Evolutionary conservation across 1,284 basidiomycete genomes (phyloP).

Genomic region (Austropuccinia psidii): DNA sequence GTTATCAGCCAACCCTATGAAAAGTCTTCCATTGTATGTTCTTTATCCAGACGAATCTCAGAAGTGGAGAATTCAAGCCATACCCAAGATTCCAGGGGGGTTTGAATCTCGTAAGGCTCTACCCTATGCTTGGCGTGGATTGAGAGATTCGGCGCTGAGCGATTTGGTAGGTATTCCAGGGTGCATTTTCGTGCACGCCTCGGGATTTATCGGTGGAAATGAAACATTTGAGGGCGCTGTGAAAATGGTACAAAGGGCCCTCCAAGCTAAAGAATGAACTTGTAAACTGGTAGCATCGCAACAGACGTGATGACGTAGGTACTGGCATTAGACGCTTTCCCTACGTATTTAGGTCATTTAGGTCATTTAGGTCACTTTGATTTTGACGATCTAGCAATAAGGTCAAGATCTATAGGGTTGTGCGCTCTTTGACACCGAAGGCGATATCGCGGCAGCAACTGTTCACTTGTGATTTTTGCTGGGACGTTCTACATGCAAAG

Average conservation of each 20-base stretch:
- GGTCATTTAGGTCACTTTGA: too few relatives aligned
- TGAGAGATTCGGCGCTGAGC: conserved; percentile 74
- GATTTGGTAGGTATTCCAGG: conserved; percentile 65
- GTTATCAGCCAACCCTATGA: conserved; percentile 44
- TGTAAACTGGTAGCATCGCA: conserved; percentile 40
- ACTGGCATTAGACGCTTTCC: too few relatives aligned
- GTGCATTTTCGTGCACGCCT: conserved; percentile 86
- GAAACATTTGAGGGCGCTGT: conserved; percentile 80
- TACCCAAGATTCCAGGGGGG: conserved; percentile 70
- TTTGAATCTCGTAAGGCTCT: conserved; percentile 86
- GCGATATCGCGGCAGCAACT: too few relatives aligned
- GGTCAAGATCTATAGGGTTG: too few relatives aligned
- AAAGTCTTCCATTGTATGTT: conserved; percentile 78
- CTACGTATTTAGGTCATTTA: too few relatives aligned
- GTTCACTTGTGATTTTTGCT: too few relatives aligned
- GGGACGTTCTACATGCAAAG: too few relatives aligned
- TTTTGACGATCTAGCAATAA: too few relatives aligned
- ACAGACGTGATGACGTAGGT: too few relatives aligned
- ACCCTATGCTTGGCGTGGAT: conserved; percentile 84
- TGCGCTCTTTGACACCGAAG: too few relatives aligned
- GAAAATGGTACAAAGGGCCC: conserved; percentile 64
- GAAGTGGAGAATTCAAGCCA: conserved; percentile 90
- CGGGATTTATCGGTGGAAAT: conserved; percentile 91
- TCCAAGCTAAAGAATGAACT: too few relatives aligned
- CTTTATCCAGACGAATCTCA: conserved; percentile 59